Evolutionary conservation across 2,329 filamentous ascomycete genomes (phyloP).

Genomic region (Scedosporium aurantiacum): DNA sequence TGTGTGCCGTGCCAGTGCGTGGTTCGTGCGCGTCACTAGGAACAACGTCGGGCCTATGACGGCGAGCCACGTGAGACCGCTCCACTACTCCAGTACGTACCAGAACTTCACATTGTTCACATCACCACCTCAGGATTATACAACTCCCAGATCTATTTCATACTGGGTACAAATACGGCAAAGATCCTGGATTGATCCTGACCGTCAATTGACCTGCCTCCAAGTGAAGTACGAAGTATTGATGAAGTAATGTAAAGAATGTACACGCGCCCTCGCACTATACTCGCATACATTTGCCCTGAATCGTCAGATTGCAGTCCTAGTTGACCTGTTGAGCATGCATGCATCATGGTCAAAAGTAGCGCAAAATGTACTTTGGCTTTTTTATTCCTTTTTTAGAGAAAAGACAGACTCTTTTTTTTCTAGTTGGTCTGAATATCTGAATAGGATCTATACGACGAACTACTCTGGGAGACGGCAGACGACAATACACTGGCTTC

Average conservation of each 20-base stretch:
- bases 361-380: neutral
- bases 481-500: no score
- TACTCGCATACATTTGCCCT: neutral
- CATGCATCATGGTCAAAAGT: neutral
- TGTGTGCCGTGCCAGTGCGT: neutral
- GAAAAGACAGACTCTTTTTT: no score
- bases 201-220: no score
- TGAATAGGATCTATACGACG: no score
- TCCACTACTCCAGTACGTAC: neutral
- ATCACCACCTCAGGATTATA: neutral
- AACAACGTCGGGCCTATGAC: neutral
- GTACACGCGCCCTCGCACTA: no score
- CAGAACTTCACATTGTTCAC: neutral
- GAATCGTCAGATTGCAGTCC: neutral
- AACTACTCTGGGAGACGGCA: no score
- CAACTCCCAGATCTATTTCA: neutral
- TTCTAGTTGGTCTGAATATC: no score
- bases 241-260: no score
- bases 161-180: neutral
- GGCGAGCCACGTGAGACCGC: slow-evolving; percentile 4
- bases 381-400: no score
- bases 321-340: neutral
- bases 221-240: no score
- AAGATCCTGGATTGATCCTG: no score
- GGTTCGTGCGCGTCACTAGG: neutral